Percentiles rank a stretch among this genome's conserved stretches.
Conservation (phyloP, 306 rosid genomes). For the Rubus parviflorus region DNA sequence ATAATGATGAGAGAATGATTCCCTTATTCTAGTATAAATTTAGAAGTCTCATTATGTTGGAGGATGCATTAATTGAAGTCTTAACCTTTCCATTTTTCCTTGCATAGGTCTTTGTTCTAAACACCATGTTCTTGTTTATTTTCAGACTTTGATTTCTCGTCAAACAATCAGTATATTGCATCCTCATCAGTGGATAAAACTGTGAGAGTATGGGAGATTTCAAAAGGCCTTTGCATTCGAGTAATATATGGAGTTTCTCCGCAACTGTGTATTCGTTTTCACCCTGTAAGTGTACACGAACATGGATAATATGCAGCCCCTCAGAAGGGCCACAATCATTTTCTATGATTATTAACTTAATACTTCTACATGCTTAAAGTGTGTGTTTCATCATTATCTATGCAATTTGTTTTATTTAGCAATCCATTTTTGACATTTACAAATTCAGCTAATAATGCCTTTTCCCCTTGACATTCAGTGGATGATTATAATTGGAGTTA, state of each 20-base stretch:
- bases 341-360: background rate
- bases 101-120: background rate
- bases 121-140: constrained; percentile 32
- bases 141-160: constrained; percentile 95
- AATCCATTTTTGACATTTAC: background rate
- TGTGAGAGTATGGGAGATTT: constrained; percentile 94
- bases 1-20: background rate
- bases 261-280: constrained; percentile 90
- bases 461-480: background rate
- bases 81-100: background rate
- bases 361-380: background rate
- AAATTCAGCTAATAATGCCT: background rate
- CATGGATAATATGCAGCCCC: background rate
- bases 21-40: background rate
- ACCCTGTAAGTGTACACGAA: constrained; percentile 76
- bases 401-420: background rate
- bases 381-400: background rate
- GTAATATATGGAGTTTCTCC: constrained; percentile 96
- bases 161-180: constrained; percentile 94
- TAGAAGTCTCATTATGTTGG: background rate
- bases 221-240: constrained; percentile 84
- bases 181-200: constrained; percentile 95
- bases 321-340: background rate
- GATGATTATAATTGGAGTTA: background rate
- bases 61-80: background rate